phyloP scores from a whole-genome alignment of 208 protist species.

The Naegleria lovaniensis region DNA sequence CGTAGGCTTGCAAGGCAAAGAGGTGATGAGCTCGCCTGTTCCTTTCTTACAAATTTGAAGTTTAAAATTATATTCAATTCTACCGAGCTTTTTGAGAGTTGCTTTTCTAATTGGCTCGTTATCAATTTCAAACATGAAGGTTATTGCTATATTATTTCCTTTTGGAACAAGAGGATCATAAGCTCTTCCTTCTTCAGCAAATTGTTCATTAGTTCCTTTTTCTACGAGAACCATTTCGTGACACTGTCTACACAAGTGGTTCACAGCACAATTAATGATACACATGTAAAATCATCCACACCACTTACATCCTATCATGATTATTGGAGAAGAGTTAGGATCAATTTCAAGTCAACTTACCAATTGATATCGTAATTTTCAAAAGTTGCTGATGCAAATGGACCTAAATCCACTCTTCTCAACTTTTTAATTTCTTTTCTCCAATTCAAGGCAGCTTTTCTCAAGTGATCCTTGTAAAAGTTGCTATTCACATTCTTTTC shows the following conservation, averaged over 20 bases:
- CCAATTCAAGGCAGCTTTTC: neutral
- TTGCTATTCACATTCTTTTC: neutral
- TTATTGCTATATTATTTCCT: neutral
- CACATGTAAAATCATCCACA: no score
- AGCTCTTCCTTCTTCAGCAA: neutral
- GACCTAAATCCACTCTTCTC: neutral
- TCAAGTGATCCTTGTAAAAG: neutral
- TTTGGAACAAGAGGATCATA: conserved; percentile 14
- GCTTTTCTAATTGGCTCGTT: neutral
- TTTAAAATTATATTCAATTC: neutral
- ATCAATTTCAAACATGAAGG: conserved; percentile 14
- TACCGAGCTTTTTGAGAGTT: neutral
- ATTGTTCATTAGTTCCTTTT: neutral
- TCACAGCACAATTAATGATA: no score
- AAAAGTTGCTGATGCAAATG: neutral
- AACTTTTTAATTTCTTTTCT: neutral
- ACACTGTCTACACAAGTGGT: neutral
- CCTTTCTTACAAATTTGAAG: neutral
- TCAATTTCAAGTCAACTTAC: neutral
- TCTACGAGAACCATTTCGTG: neutral
- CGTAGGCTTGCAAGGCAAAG: no score
- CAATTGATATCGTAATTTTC: neutral
- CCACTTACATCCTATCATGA: no score
- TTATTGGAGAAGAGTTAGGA: no score
- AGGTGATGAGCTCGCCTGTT: neutral